Evolutionary conservation across 2,329 filamentous ascomycete genomes (phyloP), one percentile per base, ranked within the genome.

Genomic region (Aspergillus amoenus): DNA sequence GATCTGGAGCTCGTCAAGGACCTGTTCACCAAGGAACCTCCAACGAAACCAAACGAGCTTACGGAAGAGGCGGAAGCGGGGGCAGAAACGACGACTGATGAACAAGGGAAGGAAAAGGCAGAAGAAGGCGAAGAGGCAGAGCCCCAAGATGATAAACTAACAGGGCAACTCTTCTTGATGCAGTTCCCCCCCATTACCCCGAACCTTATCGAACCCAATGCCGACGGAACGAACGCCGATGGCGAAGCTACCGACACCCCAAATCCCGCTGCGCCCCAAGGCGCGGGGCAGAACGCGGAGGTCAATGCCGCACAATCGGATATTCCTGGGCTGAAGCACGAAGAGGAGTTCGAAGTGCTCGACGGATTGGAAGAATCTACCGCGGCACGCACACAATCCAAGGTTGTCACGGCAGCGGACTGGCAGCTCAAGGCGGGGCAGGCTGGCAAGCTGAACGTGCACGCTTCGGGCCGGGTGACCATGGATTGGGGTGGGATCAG

Each of bases 131-230:
- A 68, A 18, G 61, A 61, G n/a, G 66, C 69, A 22, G 69, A 74
- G 27, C 50, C 49, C 11, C 61, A 56, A 48, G 65, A 75, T 64
- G 79, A 75, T 51, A 75, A 76, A 42, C 76, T 79, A 17, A 73
- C 81, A 37, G 81, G 85, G 53, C 80, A 82, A 56, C 77, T 85
- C 52, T 87, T 87, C 68, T 76, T 87, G 51, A 83, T 88, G 69
- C 85, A 88, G 69, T 82, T 88, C 64, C 85, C 85, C 12, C 84
- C 85, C 0, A 78, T 85, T 57, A 81, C 86, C 4, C 85, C 85
- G 5, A 81, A 82, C 57, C 78, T 88, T 22, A 64, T 76, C 37
- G 66, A 78, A 9, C 73, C 78, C 1, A 66, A 65, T 13, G 62
- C 63, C 2, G 62, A 24, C 55, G 52, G 22, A 17, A 45, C 52